Evolutionary conservation across 2,329 filamentous ascomycete genomes (phyloP).

Genomic region (Penicillium verrucosum): DNA sequence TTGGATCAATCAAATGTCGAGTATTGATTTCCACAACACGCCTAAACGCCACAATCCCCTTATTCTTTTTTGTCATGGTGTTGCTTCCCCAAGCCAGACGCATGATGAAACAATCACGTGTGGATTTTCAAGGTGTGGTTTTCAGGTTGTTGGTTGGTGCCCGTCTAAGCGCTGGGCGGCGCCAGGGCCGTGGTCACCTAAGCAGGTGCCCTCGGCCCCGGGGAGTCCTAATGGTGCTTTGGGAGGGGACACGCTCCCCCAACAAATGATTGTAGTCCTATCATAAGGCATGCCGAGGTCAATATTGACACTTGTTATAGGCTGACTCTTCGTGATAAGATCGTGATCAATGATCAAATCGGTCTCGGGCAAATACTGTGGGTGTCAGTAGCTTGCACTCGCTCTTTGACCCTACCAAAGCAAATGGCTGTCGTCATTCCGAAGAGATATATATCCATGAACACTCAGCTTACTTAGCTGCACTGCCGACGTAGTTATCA

Average conservation of each 20-base stretch:
- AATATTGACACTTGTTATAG: not conserved
- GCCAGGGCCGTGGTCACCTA: not conserved
- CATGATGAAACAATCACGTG: not conserved
- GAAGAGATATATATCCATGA: not conserved
- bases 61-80: not conserved
- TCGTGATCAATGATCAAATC: not conserved
- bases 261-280: not conserved
- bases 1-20: not conserved
- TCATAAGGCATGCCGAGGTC: not conserved
- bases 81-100: not conserved
- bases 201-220: not conserved
- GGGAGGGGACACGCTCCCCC: not conserved
- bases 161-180: not conserved
- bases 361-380: not conserved
- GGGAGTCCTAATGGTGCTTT: not conserved
- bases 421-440: not conserved
- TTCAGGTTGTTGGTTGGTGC: not conserved
- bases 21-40: not conserved
- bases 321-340: not conserved
- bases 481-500: not conserved
- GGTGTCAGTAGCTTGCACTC: not conserved
- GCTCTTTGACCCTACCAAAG: not conserved
- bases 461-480: not conserved
- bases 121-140: not conserved
- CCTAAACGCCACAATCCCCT: not conserved